Conservation (phyloP, 768 basidiomycete species). For the Lactarius pseudohatsudake region DNA sequence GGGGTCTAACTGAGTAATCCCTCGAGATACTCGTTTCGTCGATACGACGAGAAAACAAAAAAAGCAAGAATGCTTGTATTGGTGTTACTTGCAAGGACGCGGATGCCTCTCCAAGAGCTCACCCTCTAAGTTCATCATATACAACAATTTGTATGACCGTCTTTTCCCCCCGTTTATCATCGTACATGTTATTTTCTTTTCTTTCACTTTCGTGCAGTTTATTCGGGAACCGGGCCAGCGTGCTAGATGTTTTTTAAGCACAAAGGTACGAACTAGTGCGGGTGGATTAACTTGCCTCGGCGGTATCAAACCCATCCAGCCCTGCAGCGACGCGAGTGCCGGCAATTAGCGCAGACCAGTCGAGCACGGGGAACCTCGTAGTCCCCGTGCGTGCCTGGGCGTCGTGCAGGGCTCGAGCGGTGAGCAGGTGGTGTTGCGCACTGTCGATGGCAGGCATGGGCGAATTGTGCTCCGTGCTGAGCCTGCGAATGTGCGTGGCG, state of each 20-base stretch:
- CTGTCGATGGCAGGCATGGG: constrained; percentile 72
- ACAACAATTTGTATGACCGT: neutral
- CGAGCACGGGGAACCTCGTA: constrained; percentile 57
- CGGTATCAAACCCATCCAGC: constrained; percentile 45
- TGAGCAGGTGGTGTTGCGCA: constrained; percentile 77
- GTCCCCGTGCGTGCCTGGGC: constrained; percentile 46
- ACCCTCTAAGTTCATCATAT: neutral
- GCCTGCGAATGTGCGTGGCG: constrained; percentile 69
- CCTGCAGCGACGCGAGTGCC: constrained; percentile 78
- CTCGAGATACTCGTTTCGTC: neutral
- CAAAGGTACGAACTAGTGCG: neutral
- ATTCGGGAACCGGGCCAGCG: constrained; percentile 17
- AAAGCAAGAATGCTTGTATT: constrained; percentile 1
- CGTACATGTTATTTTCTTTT: neutral
- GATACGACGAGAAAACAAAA: neutral
- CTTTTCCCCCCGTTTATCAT: neutral
- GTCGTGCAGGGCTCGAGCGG: constrained; percentile 70
- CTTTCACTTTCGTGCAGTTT: neutral
- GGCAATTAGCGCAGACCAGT: constrained; percentile 83
- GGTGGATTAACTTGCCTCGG: constrained; percentile 33
- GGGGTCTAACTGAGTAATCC: constrained; percentile 36
- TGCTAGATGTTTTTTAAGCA: neutral
- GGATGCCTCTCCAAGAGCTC: neutral
- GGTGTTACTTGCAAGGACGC: neutral
- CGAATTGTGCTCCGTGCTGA: constrained; percentile 62